These are phyloP conservation scores for Oldenlandia corymbosa DNA, from an alignment of 257 asterid genomes.

Conservation along the genomic window DNA sequence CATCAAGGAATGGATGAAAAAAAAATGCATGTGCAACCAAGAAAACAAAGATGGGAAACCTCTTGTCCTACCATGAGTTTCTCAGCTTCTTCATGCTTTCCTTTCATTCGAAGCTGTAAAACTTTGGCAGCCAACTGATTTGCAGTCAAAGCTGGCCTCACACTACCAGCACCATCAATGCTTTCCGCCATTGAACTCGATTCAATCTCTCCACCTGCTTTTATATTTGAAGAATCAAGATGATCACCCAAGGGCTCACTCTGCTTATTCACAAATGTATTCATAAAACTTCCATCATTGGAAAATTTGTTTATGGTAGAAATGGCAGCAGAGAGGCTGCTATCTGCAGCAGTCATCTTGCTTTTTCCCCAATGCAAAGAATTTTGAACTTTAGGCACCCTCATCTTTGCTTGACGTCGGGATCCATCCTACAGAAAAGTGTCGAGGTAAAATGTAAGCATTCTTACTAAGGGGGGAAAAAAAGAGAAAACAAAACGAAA, in stretches of 20 bases:
- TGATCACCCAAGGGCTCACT: constrained; percentile 27
- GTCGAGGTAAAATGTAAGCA: constrained; percentile 14
- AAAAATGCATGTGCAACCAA: not conserved
- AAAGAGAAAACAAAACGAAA: not conserved
- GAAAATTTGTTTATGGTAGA: constrained; percentile 66
- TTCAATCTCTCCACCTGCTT: constrained; percentile 26
- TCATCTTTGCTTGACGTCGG: constrained; percentile 56
- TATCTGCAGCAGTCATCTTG: constrained; percentile 48
- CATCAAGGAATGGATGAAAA: not conserved
- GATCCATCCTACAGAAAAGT: constrained; percentile 31
- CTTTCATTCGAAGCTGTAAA: constrained; percentile 91
- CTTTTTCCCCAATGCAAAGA: constrained; percentile 81
- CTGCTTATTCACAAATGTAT: constrained; percentile 31
- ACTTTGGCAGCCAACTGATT: constrained; percentile 96
- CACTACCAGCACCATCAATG: constrained; percentile 32
- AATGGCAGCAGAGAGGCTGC: constrained; percentile 65
- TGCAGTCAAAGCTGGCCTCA: constrained; percentile 54
- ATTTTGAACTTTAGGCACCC: constrained; percentile 66
- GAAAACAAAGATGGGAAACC: not conserved
- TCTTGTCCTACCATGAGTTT: constrained; percentile 57
- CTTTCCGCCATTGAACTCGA: constrained; percentile 23
- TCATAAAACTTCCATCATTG: constrained; percentile 74
- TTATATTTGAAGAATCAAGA: constrained; percentile 27
- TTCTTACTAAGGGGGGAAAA: constrained; percentile 2
- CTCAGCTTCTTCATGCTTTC: constrained; percentile 88